Evolutionary conservation across 805 yeast genomes (phyloP).

Genomic region (Wickerhamomyces alni): DNA sequence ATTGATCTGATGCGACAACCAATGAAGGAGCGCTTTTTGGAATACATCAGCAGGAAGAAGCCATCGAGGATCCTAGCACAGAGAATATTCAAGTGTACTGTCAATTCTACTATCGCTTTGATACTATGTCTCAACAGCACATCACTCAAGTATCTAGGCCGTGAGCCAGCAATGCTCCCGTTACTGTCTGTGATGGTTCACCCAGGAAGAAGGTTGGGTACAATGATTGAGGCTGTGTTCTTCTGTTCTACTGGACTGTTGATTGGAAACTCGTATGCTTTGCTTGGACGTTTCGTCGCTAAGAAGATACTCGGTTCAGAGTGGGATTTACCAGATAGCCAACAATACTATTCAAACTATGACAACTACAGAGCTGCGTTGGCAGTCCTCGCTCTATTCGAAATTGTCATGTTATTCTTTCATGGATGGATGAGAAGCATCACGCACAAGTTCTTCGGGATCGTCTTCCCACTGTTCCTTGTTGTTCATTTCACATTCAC

Average conservation of each 20-base stretch:
- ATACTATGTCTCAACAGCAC: slow-evolving; percentile 34
- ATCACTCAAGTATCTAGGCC: slow-evolving; percentile 30
- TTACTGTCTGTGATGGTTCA: slow-evolving; percentile 41
- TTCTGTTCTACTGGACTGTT: slow-evolving; percentile 36
- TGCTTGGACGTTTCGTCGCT: slow-evolving; percentile 36
- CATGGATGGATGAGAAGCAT: slow-evolving; percentile 47
- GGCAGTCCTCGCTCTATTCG: slow-evolving; percentile 38
- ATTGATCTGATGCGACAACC: too few relatives aligned
- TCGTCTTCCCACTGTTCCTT: slow-evolving; percentile 42
- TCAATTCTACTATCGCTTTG: slow-evolving; percentile 35
- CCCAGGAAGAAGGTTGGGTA: slow-evolving; percentile 44
- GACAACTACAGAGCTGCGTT: slow-evolving; percentile 32
- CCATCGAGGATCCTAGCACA: slow-evolving; percentile 27
- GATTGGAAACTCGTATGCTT: slow-evolving; percentile 36
- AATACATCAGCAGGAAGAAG: not conserved
- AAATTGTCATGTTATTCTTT: slow-evolving; percentile 38
- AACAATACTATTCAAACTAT: slow-evolving; percentile 26
- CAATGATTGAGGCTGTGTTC: slow-evolving; percentile 37
- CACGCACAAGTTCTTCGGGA: slow-evolving; percentile 38
- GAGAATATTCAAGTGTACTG: slow-evolving; percentile 32
- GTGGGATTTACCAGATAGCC: slow-evolving; percentile 25
- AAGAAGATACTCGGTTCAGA: slow-evolving; percentile 28
- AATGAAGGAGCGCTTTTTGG: too few relatives aligned
- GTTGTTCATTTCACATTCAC: slow-evolving; percentile 45
- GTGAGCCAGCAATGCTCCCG: slow-evolving; percentile 38